Evolutionary conservation across 2,329 filamentous ascomycete genomes (phyloP), one percentile per base, ranked within the genome.

Genomic region (Pseudogymnoascus pannorum): DNA sequence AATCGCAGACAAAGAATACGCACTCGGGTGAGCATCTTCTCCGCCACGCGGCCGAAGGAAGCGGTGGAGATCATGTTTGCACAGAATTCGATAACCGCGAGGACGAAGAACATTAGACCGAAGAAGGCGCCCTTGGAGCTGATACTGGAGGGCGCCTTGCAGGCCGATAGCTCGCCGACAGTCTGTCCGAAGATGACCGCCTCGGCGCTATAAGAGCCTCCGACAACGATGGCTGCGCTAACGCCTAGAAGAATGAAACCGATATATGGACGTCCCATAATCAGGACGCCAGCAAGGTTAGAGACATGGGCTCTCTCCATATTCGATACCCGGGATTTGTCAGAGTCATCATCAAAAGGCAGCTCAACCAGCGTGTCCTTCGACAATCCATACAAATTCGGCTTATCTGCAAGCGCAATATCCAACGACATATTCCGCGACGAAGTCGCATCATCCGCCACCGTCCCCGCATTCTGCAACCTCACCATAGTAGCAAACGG

Each of bases 1-100:
- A 86, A 83, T 2, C 84, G 80, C 69, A 90, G 83, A 0, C 84
- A 86, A 1, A 87, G 72, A 2, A 87, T 80, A 59, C 87, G 79
- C 8, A 88, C 80, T 48, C 78, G 81, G 70, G 85, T 86, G 1
- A 90, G 76, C 1, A 88, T 74, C 64, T 86, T 83, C 69, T 91
- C 87, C 0, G 87, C 82, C 0, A 85, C 77, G 62, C 77, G 76
- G 2, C 84, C 83, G 64, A 75, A 82, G 22, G 74, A 73, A 1
- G 76, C 77, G 72, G 78, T 80, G 57, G 83, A 87, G 29, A 79
- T 76, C 4, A 84, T 73, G 64, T 89, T 87, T 65, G 82, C 84
- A 42, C 84, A 77, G 67, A 87, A 81, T 54, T 85, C 83, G 12
- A 81, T 73, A 6, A 82, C 70, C 2, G 79, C 77, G 9, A 85